Evolutionary conservation across 441 rosid species (phyloP).

Genomic region (Eutrema salsugineum): DNA sequence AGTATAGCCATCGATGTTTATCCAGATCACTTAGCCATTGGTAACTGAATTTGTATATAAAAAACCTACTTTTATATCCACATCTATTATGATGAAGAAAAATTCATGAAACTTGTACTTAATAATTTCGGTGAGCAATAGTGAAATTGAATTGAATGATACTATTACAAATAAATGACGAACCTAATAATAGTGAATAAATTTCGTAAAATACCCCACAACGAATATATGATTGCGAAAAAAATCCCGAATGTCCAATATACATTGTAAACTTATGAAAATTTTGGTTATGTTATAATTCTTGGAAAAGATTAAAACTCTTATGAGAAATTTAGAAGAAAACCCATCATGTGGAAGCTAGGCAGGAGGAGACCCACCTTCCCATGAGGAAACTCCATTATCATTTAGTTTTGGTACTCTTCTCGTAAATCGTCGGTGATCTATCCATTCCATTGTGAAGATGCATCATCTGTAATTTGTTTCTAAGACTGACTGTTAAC

Average conservation of each 20-base stretch:
- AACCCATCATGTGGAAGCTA: conserved; percentile 31
- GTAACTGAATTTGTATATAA: too few species aligned
- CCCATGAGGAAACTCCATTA: conserved; percentile 26
- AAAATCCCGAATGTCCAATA: not conserved
- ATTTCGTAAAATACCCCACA: not conserved
- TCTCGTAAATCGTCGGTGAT: conserved; percentile 40
- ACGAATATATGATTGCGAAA: not conserved
- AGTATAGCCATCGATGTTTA: too few species aligned
- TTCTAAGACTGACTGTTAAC: not conserved
- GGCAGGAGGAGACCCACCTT: conserved; percentile 33
- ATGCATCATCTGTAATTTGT: not conserved
- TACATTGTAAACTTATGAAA: not conserved
- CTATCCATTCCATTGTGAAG: conserved; percentile 15
- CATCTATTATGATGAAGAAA: too few species aligned
- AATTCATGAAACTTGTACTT: too few species aligned
- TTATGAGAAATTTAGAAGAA: conserved; percentile 6
- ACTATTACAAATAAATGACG: not conserved
- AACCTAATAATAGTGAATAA: not conserved
- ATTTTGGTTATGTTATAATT: not conserved
- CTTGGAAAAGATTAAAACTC: not conserved
- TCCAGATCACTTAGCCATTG: too few species aligned
- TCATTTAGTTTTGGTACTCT: conserved; percentile 25
- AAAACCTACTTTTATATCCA: too few species aligned
- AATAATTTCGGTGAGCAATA: not conserved
- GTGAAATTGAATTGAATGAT: not conserved